These are phyloP conservation scores for Spathaspora sp. DNA, from an alignment of 1,139 yeast species.

Conservation along the genomic window DNA sequence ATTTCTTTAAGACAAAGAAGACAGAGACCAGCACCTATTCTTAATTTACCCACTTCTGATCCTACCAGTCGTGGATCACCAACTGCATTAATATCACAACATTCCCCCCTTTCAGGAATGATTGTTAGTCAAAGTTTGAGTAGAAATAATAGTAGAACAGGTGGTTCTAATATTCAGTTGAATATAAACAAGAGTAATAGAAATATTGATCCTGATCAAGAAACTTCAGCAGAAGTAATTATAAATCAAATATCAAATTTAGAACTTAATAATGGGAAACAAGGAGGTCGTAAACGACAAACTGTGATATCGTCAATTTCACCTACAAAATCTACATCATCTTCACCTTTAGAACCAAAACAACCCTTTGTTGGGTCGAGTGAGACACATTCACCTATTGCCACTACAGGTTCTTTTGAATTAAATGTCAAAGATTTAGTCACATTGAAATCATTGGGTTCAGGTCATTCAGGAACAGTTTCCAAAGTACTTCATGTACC, in stretches of 20 bases:
- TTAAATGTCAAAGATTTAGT: conserved; percentile 69
- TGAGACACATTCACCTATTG: conserved; percentile 29
- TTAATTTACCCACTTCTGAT: conserved; percentile 15
- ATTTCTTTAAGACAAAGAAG: conserved; percentile 17
- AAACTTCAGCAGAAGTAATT: conserved; percentile 23
- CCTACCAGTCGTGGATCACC: conserved; percentile 2
- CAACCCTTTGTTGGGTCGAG: background rate
- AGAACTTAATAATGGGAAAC: conserved; percentile 18
- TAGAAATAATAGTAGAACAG: conserved; percentile 5
- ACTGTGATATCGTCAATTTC: conserved; percentile 47
- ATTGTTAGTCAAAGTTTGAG: conserved; percentile 12
- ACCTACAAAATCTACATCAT: conserved; percentile 38
- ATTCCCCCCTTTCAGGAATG: conserved; percentile 8
- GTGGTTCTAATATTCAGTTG: conserved; percentile 3
- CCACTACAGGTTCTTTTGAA: conserved; percentile 42
- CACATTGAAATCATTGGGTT: conserved; percentile 74
- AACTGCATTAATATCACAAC: conserved; percentile 2
- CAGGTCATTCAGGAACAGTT: conserved; percentile 94
- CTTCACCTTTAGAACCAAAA: conserved; percentile 18
- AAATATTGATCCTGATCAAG: conserved; percentile 31
- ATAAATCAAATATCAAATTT: conserved; percentile 33
- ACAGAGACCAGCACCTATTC: conserved; percentile 27
- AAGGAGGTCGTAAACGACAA: conserved; percentile 31
- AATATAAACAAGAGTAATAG: conserved; percentile 23
- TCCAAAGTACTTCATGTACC: conserved; percentile 87